A percentile compares a stretch with the other conserved stretches of the same genome.
phyloP scores from a whole-genome alignment of 257 asterid genomes.

The Vinca minor region DNA sequence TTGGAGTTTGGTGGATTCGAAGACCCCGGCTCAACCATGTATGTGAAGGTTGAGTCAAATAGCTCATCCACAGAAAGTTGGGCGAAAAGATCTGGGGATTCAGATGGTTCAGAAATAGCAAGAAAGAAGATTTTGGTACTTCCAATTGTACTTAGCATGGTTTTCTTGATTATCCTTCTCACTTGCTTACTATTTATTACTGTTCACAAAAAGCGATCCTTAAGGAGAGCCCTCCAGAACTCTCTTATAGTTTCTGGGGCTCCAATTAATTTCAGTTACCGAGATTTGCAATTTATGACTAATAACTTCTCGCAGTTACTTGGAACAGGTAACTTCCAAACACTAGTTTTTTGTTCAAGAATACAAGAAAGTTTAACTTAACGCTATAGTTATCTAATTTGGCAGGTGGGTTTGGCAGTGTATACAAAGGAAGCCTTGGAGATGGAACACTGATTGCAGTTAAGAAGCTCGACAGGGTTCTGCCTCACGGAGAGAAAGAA shows the following conservation, averaged over 20 bases:
- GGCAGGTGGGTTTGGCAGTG: slow-evolving; percentile 89
- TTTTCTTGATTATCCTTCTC: slow-evolving; percentile 47
- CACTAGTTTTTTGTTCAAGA: background rate
- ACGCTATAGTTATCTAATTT: slow-evolving; percentile 10
- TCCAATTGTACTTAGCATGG: slow-evolving; percentile 75
- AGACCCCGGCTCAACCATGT: slow-evolving; percentile 72
- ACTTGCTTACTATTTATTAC: slow-evolving; percentile 42
- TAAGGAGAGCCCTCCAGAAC: slow-evolving; percentile 54
- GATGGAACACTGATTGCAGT: slow-evolving; percentile 77
- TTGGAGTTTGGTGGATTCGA: slow-evolving; percentile 80
- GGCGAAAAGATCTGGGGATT: slow-evolving; percentile 17
- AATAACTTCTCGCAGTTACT: slow-evolving; percentile 54
- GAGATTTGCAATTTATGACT: slow-evolving; percentile 60
- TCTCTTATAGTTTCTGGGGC: slow-evolving; percentile 62
- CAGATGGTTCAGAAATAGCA: slow-evolving; percentile 20
- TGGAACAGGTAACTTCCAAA: slow-evolving; percentile 57
- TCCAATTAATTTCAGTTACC: slow-evolving; percentile 59
- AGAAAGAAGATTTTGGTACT: slow-evolving; percentile 51
- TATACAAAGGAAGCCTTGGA: slow-evolving; percentile 64
- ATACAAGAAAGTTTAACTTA: background rate
- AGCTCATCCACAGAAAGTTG: slow-evolving; percentile 24
- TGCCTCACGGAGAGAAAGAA: slow-evolving; percentile 84
- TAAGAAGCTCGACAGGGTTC: slow-evolving; percentile 69
- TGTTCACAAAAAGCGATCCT: slow-evolving; percentile 38
- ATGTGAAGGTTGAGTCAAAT: slow-evolving; percentile 56